These are phyloP conservation scores for Rehmannia glutinosa DNA, from an alignment of 257 asterid species.

Conservation along the genomic window DNA sequence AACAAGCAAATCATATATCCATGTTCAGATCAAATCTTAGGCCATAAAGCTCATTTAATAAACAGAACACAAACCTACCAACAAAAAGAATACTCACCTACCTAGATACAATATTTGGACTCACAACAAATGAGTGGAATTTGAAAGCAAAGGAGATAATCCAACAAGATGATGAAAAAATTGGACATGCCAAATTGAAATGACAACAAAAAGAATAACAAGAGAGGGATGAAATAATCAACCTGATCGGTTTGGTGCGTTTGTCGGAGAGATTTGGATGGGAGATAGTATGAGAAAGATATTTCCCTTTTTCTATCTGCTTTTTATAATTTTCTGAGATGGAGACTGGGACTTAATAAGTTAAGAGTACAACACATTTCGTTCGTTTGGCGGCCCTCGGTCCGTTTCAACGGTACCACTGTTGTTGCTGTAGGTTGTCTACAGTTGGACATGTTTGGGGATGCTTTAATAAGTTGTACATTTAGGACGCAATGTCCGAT, in stretches of 20 bases:
- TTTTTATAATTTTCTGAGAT: neutral
- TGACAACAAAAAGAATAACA: neutral
- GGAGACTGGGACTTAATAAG: neutral
- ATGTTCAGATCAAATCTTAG: constrained; percentile 17
- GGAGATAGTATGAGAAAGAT: neutral
- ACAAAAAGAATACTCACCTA: neutral
- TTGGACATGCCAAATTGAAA: neutral
- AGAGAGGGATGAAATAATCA: neutral
- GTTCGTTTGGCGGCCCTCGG: too few relatives aligned
- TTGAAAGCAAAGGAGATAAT: neutral
- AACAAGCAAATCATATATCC: constrained; percentile 12
- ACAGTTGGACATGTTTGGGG: neutral
- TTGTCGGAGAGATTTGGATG: constrained; percentile 10
- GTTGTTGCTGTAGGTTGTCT: neutral
- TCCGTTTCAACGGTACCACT: constrained; percentile 2
- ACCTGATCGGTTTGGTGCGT: constrained; percentile 17
- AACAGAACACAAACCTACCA: neutral
- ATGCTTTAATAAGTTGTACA: neutral
- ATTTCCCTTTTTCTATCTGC: too few relatives aligned
- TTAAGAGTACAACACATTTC: neutral
- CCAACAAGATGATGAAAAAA: neutral
- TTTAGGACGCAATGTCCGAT: neutral
- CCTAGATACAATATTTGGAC: neutral
- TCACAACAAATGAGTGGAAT: neutral
- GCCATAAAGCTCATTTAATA: neutral